Conservation (phyloP, 495 filamentous ascomycete species). For the Neurospora tetraspora region DNA sequence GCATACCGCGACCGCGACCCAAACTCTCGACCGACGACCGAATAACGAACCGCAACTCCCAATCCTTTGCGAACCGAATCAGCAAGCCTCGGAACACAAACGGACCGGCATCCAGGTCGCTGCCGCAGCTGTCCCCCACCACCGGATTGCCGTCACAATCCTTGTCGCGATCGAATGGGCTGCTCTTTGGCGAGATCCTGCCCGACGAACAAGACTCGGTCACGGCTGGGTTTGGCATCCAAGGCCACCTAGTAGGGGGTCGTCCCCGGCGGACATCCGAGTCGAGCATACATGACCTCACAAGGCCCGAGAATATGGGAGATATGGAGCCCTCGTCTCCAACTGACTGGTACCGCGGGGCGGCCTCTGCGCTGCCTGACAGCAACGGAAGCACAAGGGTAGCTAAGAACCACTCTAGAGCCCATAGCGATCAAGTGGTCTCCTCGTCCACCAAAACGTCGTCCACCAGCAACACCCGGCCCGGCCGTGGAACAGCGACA, state of each 20-base stretch:
- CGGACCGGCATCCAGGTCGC: conserved; percentile 34
- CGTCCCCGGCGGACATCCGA: conserved; percentile 38
- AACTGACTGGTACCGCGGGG: conserved; percentile 43
- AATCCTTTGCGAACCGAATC: conserved; percentile 44
- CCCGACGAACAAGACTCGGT: conserved; percentile 30
- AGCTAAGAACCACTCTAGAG: conserved; percentile 32
- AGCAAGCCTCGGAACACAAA: conserved; percentile 34
- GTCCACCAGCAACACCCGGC: conserved; percentile 15
- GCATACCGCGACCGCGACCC: neutral
- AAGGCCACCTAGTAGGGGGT: conserved; percentile 6
- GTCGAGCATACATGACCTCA: conserved; percentile 27
- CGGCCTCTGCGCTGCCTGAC: conserved; percentile 21
- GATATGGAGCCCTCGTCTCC: conserved; percentile 40
- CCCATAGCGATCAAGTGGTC: conserved; percentile 39
- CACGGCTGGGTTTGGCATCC: conserved; percentile 41
- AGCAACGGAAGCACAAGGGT: conserved; percentile 10
- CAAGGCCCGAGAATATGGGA: conserved; percentile 15
- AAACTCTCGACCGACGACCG: neutral
- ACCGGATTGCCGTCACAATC: neutral
- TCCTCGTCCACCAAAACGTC: conserved; percentile 10
- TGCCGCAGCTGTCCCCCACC: conserved; percentile 18
- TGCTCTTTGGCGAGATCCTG: conserved; percentile 45
- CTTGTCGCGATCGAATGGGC: conserved; percentile 17
- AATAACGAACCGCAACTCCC: conserved; percentile 22
- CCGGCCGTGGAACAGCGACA: conserved; percentile 8